These are phyloP conservation scores for Candida oleophila DNA, from an alignment of 805 yeast genomes.

Conservation along the genomic window DNA sequence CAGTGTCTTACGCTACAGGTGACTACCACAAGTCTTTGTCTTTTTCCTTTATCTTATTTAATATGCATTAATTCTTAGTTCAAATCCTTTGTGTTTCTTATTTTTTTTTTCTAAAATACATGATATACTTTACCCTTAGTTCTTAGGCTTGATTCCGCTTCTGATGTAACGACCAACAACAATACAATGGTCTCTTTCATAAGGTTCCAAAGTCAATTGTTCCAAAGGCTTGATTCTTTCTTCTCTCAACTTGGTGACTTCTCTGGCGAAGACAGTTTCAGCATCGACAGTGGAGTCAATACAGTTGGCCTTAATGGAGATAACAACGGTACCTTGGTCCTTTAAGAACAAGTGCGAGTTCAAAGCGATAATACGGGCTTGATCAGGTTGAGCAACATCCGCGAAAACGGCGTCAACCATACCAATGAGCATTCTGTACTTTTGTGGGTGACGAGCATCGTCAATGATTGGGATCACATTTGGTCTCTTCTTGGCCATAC, in stretches of 20 bases:
- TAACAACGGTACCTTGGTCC: slow-evolving; percentile 98
- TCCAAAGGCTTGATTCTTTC: slow-evolving; percentile 98
- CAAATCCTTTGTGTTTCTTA: neutral
- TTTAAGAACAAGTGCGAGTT: slow-evolving; percentile 97
- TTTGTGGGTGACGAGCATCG: slow-evolving; percentile 99
- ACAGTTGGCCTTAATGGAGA: slow-evolving; percentile 99
- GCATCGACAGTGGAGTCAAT: slow-evolving; percentile 99
- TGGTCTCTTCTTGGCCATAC: slow-evolving; percentile 99
- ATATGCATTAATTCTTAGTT: neutral
- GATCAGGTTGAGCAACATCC: slow-evolving; percentile 99
- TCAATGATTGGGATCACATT: slow-evolving; percentile 98
- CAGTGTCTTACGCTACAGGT: neutral
- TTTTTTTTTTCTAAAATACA: slow-evolving; percentile 1
- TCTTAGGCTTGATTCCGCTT: slow-evolving; percentile 59
- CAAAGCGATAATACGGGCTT: slow-evolving; percentile 98
- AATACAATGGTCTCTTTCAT: slow-evolving; percentile 99
- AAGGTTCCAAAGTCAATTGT: slow-evolving; percentile 98
- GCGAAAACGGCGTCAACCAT: slow-evolving; percentile 99
- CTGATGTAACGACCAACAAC: slow-evolving; percentile 97
- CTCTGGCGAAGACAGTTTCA: slow-evolving; percentile 98
- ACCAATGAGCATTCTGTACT: slow-evolving; percentile 97
- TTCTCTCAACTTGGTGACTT: slow-evolving; percentile 97
- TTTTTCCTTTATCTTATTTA: neutral
- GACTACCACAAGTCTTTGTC: neutral
- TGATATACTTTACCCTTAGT: slow-evolving; percentile 22